Conservation (phyloP, 1,139 yeast species). For the Diutina sp. region DNA sequence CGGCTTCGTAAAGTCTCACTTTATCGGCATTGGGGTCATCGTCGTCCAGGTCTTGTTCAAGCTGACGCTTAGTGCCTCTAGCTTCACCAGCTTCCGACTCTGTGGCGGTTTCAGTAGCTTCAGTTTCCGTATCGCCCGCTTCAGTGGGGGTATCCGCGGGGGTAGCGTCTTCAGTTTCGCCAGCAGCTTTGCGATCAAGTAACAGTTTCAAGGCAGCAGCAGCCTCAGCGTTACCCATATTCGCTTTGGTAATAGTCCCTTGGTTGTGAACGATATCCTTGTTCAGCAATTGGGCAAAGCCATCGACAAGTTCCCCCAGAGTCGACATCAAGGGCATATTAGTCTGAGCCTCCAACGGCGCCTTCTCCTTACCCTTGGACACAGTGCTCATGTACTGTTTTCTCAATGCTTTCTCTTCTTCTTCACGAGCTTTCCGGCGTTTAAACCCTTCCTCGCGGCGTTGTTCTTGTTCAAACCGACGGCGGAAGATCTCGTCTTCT, state of each 20-base stretch:
- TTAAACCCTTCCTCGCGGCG: conserved; percentile 53
- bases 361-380: conserved; percentile 61
- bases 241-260: conserved; percentile 59
- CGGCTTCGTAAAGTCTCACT: conserved; percentile 61
- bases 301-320: conserved; percentile 55
- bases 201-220: conserved; percentile 49
- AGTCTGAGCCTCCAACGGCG: conserved; percentile 40
- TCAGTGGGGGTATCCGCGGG: conserved; percentile 59
- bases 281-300: conserved; percentile 50
- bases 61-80: conserved; percentile 52
- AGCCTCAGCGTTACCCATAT: conserved; percentile 60
- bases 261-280: conserved; percentile 62
- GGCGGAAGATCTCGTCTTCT: conserved; percentile 74
- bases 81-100: conserved; percentile 53
- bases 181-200: conserved; percentile 24
- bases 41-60: conserved; percentile 50
- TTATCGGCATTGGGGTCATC: conserved; percentile 63
- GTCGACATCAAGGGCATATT: conserved; percentile 70
- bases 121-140: conserved; percentile 53
- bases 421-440: conserved; percentile 30
- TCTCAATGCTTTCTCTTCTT: conserved; percentile 25
- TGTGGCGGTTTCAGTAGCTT: conserved; percentile 30
- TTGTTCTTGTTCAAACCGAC: conserved; percentile 55
- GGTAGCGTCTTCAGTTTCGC: conserved; percentile 50
- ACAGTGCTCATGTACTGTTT: conserved; percentile 15